phyloP scores from a whole-genome alignment of 176 grass and related monocot genomes.

The Cymbopogon citratus region DNA sequence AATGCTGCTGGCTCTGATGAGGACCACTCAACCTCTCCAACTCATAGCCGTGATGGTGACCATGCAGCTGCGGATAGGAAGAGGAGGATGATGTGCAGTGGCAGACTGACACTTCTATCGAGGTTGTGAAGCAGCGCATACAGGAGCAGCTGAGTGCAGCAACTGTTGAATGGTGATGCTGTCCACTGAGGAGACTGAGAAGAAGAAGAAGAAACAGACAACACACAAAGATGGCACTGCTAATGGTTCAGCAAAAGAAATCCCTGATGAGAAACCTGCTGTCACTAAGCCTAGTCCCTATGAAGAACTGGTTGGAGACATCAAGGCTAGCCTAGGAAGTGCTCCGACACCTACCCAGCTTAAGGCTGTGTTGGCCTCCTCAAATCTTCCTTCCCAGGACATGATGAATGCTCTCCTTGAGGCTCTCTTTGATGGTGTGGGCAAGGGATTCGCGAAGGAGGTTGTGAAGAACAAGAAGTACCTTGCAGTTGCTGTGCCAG shows the following conservation, averaged over 20 bases:
- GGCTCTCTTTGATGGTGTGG: too few species aligned
- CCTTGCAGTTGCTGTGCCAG: too few species aligned
- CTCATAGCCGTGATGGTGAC: slow-evolving; percentile 39
- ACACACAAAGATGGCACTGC: neutral
- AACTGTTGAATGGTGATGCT: slow-evolving; percentile 90
- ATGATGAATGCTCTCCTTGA: too few species aligned
- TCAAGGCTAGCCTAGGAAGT: slow-evolving; percentile 48
- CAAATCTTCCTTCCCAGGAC: too few species aligned
- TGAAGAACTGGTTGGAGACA: slow-evolving; percentile 37
- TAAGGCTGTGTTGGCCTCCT: slow-evolving; percentile 29
- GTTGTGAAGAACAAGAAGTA: too few species aligned
- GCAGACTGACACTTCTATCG: slow-evolving; percentile 75
- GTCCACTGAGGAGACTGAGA: slow-evolving; percentile 36
- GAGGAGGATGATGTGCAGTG: slow-evolving; percentile 63
- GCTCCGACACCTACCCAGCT: slow-evolving; percentile 41
- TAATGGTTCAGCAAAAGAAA: slow-evolving; percentile 11
- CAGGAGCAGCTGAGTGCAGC: slow-evolving; percentile 74
- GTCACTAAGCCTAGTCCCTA: slow-evolving; percentile 1
- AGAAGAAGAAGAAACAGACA: slow-evolving; percentile 26
- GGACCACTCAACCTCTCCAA: slow-evolving; percentile 52
- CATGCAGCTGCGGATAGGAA: slow-evolving; percentile 39
- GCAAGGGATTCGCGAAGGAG: too few species aligned
- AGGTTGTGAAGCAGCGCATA: slow-evolving; percentile 67
- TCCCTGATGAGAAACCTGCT: neutral
- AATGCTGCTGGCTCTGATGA: slow-evolving; percentile 52